phyloP scores from a whole-genome alignment of 345 rosid species.

The Citrus mangshanensis region DNA sequence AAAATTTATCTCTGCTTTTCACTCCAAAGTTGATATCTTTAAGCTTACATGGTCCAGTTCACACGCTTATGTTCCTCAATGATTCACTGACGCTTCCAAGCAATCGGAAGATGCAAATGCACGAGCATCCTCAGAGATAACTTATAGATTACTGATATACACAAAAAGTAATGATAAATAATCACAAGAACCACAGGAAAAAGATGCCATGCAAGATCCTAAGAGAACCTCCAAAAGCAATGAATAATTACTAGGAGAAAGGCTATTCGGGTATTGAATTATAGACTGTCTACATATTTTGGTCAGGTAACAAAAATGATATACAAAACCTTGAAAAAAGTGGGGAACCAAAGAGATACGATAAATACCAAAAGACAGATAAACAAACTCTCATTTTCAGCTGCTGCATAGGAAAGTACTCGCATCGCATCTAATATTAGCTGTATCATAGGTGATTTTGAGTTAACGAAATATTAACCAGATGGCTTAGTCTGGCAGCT shows the following conservation, averaged over 20 bases:
- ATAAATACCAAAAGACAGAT: slow-evolving; percentile 1
- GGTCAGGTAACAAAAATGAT: slow-evolving; percentile 19
- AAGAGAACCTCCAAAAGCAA: neutral
- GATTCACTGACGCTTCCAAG: neutral
- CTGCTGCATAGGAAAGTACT: neutral
- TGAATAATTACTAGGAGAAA: neutral
- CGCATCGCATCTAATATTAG: slow-evolving; percentile 2
- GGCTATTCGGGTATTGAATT: neutral
- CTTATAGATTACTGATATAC: neutral
- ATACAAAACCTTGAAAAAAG: slow-evolving; percentile 6
- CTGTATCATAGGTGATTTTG: neutral
- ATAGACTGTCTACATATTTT: neutral
- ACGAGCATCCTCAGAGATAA: neutral
- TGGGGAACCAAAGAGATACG: neutral
- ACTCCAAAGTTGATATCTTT: slow-evolving; percentile 4
- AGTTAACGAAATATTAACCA: neutral
- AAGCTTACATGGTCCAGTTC: neutral
- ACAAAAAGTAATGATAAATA: neutral
- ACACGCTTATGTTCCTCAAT: neutral
- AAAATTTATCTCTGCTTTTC: slow-evolving; percentile 1
- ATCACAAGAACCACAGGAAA: neutral
- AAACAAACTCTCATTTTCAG: slow-evolving; percentile 7
- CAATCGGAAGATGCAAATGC: neutral
- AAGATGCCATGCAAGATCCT: neutral
- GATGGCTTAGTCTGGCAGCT: slow-evolving; percentile 54